A percentile compares a stretch with the other conserved stretches of the same genome.
These are phyloP conservation scores for Dothiorella sarmentorum DNA, from an alignment of 2,329 filamentous ascomycete species.

Conservation along the genomic window DNA sequence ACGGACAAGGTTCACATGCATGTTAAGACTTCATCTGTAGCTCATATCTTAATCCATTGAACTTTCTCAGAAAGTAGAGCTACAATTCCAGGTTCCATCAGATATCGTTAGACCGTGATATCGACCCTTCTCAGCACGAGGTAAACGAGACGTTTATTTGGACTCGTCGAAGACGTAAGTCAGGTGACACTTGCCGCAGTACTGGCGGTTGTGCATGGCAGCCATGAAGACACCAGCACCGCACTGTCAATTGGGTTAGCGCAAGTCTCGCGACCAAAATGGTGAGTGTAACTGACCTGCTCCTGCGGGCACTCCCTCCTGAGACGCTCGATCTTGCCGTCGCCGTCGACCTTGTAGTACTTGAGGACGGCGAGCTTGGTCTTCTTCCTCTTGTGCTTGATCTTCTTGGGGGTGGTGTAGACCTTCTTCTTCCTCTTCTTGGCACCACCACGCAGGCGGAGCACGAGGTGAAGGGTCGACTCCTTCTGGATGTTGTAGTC, in stretches of 20 bases:
- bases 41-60: background rate
- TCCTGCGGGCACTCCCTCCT: constrained; percentile 86
- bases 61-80: background rate
- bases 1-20: background rate
- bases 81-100: constrained; percentile 5
- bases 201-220: constrained; percentile 99
- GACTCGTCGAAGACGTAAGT: constrained; percentile 69
- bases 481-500: constrained; percentile 99
- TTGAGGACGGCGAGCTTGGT: constrained; percentile 99
- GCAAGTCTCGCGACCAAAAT: background rate
- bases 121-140: constrained; percentile 1
- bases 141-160: constrained; percentile 41
- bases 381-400: constrained; percentile 99
- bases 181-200: constrained; percentile 74
- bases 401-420: constrained; percentile 99
- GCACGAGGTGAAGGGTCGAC: constrained; percentile 95
- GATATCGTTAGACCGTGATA: constrained; percentile 13
- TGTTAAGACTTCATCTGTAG: background rate
- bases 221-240: constrained; percentile 99
- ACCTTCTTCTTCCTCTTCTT: constrained; percentile 99
- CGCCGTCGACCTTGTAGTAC: constrained; percentile 99
- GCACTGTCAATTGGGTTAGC: constrained; percentile 60
- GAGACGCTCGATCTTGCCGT: constrained; percentile 99
- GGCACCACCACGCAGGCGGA: constrained; percentile 97
- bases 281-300: constrained; percentile 69